These are phyloP conservation scores for Sugiyamaella grinbergsii DNA, from an alignment of 1,139 yeast species.

Conservation along the genomic window DNA sequence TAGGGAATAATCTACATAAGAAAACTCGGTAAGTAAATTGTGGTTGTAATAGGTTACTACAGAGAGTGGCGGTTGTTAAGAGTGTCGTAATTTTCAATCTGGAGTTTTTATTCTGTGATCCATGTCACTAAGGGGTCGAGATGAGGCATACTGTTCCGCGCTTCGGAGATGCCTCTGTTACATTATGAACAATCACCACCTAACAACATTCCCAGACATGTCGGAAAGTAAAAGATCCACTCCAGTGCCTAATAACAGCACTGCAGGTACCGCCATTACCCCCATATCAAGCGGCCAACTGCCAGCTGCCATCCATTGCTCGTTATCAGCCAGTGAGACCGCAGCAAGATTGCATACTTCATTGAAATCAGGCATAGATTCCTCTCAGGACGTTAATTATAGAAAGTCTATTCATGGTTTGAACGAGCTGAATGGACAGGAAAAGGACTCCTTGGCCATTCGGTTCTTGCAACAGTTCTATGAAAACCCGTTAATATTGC, in stretches of 20 bases:
- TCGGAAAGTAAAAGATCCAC: constrained; percentile 11
- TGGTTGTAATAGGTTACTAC: too few relatives aligned
- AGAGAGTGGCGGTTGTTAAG: too few relatives aligned
- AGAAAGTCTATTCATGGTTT: constrained; percentile 75
- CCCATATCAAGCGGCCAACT: constrained; percentile 9
- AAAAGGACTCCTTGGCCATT: constrained; percentile 68
- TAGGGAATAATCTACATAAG: too few relatives aligned
- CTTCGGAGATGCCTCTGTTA: too few relatives aligned
- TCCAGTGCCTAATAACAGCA: not conserved
- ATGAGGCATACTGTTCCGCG: too few relatives aligned
- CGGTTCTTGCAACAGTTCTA: constrained; percentile 79
- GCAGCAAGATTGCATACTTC: constrained; percentile 64
- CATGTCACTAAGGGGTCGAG: too few relatives aligned
- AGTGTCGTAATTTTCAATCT: too few relatives aligned
- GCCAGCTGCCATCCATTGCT: constrained; percentile 57
- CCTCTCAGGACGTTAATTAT: constrained; percentile 66
- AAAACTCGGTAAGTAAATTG: too few relatives aligned
- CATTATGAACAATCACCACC: too few relatives aligned
- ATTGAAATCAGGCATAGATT: constrained; percentile 57
- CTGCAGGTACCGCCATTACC: not conserved
- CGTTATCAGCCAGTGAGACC: constrained; percentile 62
- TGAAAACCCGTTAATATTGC: constrained; percentile 83
- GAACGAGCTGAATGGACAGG: constrained; percentile 72
- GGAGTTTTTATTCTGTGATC: too few relatives aligned
- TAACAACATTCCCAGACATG: too few relatives aligned